phyloP scores from a whole-genome alignment of 2,329 filamentous ascomycete species.

The Clonostachys rhizophaga region DNA sequence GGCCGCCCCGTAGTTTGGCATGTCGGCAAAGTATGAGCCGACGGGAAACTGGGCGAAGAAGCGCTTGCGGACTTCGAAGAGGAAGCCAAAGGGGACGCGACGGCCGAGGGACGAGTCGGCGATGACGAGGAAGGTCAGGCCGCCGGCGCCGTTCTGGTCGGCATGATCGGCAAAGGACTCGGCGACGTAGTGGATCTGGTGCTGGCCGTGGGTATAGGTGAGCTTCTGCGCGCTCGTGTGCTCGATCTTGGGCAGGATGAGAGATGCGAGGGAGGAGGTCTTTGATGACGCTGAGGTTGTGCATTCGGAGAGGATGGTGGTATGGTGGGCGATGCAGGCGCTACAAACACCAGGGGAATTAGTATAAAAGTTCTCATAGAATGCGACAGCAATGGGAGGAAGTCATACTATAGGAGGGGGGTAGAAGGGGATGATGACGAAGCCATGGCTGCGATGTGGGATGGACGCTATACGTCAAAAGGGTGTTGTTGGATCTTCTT shows the following conservation, averaged over 20 bases:
- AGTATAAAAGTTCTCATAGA: not conserved
- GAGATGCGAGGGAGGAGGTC: slow-evolving; percentile 80
- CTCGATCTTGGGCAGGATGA: slow-evolving; percentile 92
- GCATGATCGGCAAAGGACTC: slow-evolving; percentile 69
- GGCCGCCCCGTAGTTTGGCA: slow-evolving; percentile 87
- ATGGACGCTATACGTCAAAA: not conserved
- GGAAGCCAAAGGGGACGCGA: slow-evolving; percentile 87
- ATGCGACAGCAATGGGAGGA: not conserved
- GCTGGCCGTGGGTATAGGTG: slow-evolving; percentile 86
- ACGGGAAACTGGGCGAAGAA: slow-evolving; percentile 70
- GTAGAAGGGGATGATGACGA: slow-evolving; percentile 65
- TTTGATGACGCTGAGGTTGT: slow-evolving; percentile 79
- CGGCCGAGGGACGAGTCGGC: slow-evolving; percentile 77
- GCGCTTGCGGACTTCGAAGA: slow-evolving; percentile 83
- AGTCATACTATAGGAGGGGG: slow-evolving; percentile 67
- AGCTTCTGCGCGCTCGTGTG: slow-evolving; percentile 80
- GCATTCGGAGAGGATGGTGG: slow-evolving; percentile 90
- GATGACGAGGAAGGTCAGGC: slow-evolving; percentile 88
- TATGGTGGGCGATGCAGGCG: slow-evolving; percentile 90
- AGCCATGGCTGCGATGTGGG: slow-evolving; percentile 46
- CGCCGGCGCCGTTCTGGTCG: slow-evolving; percentile 59
- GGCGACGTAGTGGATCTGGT: slow-evolving; percentile 95
- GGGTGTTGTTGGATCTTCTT: not conserved
- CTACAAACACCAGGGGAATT: slow-evolving; percentile 34
- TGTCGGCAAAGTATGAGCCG: slow-evolving; percentile 48